Evolutionary conservation across 2,329 filamentous ascomycete species (phyloP), one percentile per base, ranked within the genome.

Genomic region (Cephalotrichum gorgonifer): DNA sequence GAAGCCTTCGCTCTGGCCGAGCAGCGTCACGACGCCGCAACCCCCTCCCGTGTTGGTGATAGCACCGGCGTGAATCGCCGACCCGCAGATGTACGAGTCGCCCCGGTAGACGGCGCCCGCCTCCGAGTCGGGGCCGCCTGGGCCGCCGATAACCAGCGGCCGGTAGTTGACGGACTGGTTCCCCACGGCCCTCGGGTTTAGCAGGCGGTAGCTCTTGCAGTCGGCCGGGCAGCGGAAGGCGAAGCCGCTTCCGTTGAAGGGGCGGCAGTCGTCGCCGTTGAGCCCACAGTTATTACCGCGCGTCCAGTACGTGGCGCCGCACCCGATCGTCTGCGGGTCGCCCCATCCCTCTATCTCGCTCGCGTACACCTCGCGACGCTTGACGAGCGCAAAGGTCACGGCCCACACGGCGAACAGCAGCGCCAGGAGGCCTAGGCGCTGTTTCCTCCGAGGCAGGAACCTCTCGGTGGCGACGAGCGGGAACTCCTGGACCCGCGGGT

Each of bases 31-130:
- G 3, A 94, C 86, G 50, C 89, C 89, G 57, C 89, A 95, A 1
- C 89, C 89, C 33, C 89, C 89, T 27, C 77, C 70, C 0, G 72
- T 66, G 58, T 89, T 79, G 31, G 78, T 79, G 52, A 94, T 79
- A 57, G 90, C 74, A 20, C 88, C 89, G 1, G 88, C 81, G 60
- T 95, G 89, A 45, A 95, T 86, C 30, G 88, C 89, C 12, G 89
- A 76, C 51, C 81, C 83, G 60, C 89, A 95, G 49, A 95, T 83
- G 66, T 87, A 94, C 14, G 88, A 94, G 64, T 95, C 89, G 9
- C 86, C 88, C 17, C 93, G 85, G 63, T 97, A 97, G 22, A 86
- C 71, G 0, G 83, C 75, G 28, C 64, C 54, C 3, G 62, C 58
- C n/a, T n/a, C 35, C 6, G 2, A n/a, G 26, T 73, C 66, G 44